Evolutionary conservation across 805 yeast species (phyloP), one percentile per base, ranked within the genome.

Genomic region (Wickerhamomyces alni): DNA sequence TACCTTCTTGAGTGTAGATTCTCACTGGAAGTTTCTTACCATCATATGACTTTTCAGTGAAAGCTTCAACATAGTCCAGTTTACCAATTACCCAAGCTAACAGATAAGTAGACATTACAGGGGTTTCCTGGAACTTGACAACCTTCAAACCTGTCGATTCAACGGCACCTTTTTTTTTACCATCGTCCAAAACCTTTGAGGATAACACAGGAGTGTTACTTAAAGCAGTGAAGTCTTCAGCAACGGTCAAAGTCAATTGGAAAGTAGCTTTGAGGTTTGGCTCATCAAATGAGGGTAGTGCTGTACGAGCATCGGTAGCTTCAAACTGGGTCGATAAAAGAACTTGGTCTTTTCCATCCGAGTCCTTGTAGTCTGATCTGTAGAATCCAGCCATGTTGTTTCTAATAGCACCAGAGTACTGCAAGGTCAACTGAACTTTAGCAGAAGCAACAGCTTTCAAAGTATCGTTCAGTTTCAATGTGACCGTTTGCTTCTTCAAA

Each of bases 301-400:
- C 91, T 46, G 85, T 67, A 53, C 95, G 76, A 43, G 91, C 87
- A 54, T 83, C 88, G 26, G 88, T 81, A 17, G 94, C 80, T 64
- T 85, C 94, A 72, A 85, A 80, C 62, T 85, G 94, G 33, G 94
- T 84, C 36, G 89, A 80, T 33, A 87, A 82, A 70, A 82, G 69
- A 55, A 81, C 80, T 52, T 80, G 80, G 29, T 80, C 80, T 47
- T 73, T 67, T 13, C 85, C 83, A 44, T 81, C 71, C 41, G 45
- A 35, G 37, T 70, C 72, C 46, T 69, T 70, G 61, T 83, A 83
- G 34, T 75, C 68, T 17, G 87, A 81, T 51, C 87, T 70, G 67
- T 83, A 83, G 65, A 83, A 84, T 25, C 91, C 89, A 38, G 82
- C 79, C 91, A 83, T 83, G 53, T 82, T 77, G 51, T 77, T 77